Evolutionary conservation across 176 grass and related monocot genomes (phyloP), one percentile per base, ranked within the genome.

Genomic region (Pontederia crassipes): DNA sequence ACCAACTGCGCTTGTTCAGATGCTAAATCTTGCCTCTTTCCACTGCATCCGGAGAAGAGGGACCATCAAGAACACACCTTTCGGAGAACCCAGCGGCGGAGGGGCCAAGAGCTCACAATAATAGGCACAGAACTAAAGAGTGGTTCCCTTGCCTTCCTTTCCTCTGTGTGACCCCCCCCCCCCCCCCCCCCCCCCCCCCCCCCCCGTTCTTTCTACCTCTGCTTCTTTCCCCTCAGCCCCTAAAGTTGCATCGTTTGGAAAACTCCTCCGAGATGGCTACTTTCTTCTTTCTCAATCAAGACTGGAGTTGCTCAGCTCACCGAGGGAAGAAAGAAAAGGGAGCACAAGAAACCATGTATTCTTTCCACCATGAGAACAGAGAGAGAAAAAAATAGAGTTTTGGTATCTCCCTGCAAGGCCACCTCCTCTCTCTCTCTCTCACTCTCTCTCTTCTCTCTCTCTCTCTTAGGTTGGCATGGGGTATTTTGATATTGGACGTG

Each of bases 61-160:
- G 72, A 26, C 64, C 65, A 52, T 67, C 61, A 80, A 74, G 32
- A 59, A 56, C 68, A 40, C 69, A 54, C 64, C 64, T 74, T 80
- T 81, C 28, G 52, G 66, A 75, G 58, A 65, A 75, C 61, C 71
- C 64, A 75, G 71, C 70, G 54, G 49, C 69, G 57, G 57, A 69
- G 48, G 71, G 62, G 65, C 45, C 46, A 55, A 71, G 69, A 52
- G 49, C 54, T 61, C 49, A 61, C 72, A 29, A 11, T 18, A 48
- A 50, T 59, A 54, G 62, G 46, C 12, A 60, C 74, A 72, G 68
- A 67, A 59, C 53, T 45, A 52, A 65, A 70, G 60, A 46, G 52
- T 56, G 71, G 65, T 76, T 52, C 62, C 58, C 52, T 14, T 49
- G 51, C 58, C 52, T 69, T n/a, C 29, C 24, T 64, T 32, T 75